Conservation (phyloP, 2,329 filamentous ascomycete species). For the Anthostomella pinea region DNA sequence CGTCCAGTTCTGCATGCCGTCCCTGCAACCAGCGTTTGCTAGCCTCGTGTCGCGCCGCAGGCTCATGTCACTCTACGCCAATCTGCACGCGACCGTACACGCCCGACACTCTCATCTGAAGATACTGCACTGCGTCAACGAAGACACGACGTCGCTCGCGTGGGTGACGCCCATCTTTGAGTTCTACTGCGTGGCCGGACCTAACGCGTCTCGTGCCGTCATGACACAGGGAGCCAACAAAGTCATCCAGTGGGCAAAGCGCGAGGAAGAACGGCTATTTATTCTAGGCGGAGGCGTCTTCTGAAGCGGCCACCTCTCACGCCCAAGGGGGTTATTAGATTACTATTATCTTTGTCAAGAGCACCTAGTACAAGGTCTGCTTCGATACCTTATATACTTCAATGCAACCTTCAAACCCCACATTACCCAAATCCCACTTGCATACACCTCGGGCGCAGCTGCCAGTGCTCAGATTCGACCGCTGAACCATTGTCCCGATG, state of each 20-base stretch:
- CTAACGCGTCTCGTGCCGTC: constrained; percentile 59
- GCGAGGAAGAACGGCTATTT: constrained; percentile 90
- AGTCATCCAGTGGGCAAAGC: constrained; percentile 85
- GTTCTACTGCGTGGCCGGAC: constrained; percentile 89
- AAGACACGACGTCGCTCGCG: constrained; percentile 75
- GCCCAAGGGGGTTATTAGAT: no score
- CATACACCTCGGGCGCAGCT: neutral
- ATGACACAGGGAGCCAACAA: constrained; percentile 85
- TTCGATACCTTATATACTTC: no score
- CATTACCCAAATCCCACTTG: neutral
- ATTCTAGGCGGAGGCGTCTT: constrained; percentile 97
- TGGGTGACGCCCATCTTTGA: constrained; percentile 93
- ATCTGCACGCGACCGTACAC: constrained; percentile 82
- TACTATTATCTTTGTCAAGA: no score
- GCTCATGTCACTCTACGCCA: constrained; percentile 81
- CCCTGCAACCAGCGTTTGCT: constrained; percentile 67
- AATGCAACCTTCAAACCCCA: neutral
- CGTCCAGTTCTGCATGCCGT: constrained; percentile 93
- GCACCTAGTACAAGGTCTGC: no score
- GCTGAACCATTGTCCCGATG: neutral
- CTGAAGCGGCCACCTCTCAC: no score
- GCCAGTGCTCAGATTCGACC: neutral
- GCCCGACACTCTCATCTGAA: constrained; percentile 80
- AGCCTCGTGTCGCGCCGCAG: constrained; percentile 59
- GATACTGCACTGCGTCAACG: constrained; percentile 74